phyloP scores from a whole-genome alignment of 2,329 filamentous ascomycete species.

The Botrytis pseudocinerea region DNA sequence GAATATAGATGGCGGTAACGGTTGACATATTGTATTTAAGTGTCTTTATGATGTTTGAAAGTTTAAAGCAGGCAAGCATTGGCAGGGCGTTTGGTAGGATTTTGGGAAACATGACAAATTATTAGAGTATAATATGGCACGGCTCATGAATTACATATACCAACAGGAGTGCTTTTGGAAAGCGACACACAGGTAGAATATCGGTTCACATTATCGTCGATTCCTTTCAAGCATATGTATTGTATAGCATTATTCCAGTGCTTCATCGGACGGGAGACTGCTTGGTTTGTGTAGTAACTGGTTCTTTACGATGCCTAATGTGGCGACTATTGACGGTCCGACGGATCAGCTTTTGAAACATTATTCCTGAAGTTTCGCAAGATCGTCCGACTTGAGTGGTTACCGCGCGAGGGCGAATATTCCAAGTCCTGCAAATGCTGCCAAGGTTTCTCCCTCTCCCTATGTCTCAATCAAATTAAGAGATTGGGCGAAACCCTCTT shows the following conservation, averaged over 20 bases:
- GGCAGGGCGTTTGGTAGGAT: conserved; percentile 24
- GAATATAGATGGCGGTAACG: background rate
- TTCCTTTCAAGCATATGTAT: conserved; percentile 1
- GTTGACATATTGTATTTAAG: conserved; percentile 21
- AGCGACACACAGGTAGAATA: background rate
- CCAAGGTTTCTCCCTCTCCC: background rate
- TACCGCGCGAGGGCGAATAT: background rate
- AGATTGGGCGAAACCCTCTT: background rate
- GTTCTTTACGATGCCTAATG: background rate
- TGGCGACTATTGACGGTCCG: background rate
- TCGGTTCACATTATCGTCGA: background rate
- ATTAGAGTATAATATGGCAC: conserved; percentile 22
- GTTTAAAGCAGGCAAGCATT: conserved; percentile 25
- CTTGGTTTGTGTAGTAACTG: background rate
- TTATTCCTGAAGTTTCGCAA: background rate
- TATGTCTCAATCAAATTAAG: background rate
- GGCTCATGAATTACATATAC: conserved; percentile 23
- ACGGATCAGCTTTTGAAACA: background rate
- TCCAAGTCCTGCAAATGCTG: background rate
- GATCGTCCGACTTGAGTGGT: background rate
- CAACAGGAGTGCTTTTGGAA: conserved; percentile 14
- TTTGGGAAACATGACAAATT: conserved; percentile 15
- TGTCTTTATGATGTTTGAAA: conserved; percentile 22
- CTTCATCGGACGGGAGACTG: background rate
- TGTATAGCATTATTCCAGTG: background rate